These are phyloP conservation scores for Diaporthe sp. DNA, from an alignment of 2,329 filamentous ascomycete genomes.

Conservation along the genomic window DNA sequence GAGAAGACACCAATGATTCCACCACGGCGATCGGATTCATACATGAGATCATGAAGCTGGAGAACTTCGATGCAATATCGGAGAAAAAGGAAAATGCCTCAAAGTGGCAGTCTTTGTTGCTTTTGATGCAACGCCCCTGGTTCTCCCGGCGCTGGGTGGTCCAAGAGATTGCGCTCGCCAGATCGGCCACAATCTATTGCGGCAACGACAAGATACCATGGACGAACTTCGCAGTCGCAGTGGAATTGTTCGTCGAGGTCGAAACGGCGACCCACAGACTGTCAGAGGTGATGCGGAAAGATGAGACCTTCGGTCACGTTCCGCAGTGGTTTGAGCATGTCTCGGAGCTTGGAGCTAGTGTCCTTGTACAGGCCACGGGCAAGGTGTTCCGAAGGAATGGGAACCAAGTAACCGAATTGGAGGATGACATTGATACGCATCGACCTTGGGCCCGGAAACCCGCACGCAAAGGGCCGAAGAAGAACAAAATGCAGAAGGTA, in stretches of 20 bases:
- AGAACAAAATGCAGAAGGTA: too few relatives aligned
- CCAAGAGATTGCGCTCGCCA: constrained; percentile 52
- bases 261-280: constrained; percentile 48
- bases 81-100: constrained; percentile 36
- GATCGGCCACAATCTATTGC: constrained; percentile 48
- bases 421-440: neutral
- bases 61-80: constrained; percentile 45
- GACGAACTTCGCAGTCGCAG: constrained; percentile 49
- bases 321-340: constrained; percentile 48
- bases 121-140: constrained; percentile 51
- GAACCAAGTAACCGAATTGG: neutral
- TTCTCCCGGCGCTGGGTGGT: constrained; percentile 55
- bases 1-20: constrained; percentile 42
- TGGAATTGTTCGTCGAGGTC: constrained; percentile 50
- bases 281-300: constrained; percentile 48
- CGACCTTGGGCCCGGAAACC: neutral
- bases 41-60: constrained; percentile 43
- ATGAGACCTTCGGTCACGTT: constrained; percentile 37
- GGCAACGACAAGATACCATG: constrained; percentile 48
- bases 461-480: neutral
- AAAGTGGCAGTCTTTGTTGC: constrained; percentile 46
- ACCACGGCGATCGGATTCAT: constrained; percentile 46
- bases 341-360: constrained; percentile 46
- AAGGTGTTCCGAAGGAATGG: constrained; percentile 43
- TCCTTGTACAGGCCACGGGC: constrained; percentile 47